Evolutionary conservation across 2,329 filamentous ascomycete species (phyloP), one percentile per base, ranked within the genome.

Genomic region (Fonsecaea pugnacius): DNA sequence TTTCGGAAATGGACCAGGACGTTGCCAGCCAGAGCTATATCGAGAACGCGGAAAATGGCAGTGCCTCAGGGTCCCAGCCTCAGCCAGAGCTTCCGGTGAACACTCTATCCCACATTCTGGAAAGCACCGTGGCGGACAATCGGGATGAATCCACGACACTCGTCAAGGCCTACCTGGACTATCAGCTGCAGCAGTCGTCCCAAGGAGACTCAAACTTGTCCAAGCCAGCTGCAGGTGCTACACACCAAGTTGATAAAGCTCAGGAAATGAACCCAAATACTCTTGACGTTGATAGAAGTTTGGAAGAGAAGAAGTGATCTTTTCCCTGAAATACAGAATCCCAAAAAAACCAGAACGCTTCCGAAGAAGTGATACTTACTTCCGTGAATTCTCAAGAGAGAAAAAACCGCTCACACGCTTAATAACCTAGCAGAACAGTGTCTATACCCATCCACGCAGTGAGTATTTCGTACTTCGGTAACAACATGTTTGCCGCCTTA

Each of bases 121-220:
- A 48, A n/a, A 27, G 24, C 18, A 24, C 30, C 1, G 35, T 16
- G 14, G 21, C 35, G 3, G 40, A 58, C 6, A 33, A 32, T 30
- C 18, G 35, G 12, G 38, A 50, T 24, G 36, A 30, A 51, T 32
- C 61, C 14, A 54, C 33, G 18, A 48, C 35, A 9, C 30, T 59
- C 6, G 61, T 63, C n/a, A 50, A 58, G 4, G 55, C 55, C n/a
- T 63, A 63, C 16, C 61, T 63, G 24, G 10, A 59, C 3, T 50
- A 63, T n/a, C 61, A 63, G 24, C 33, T 52, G 30, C 50, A 36
- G n/a, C 38, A 9, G 12, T 40, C 36, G 6, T 36, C 61, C 1
- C 35, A 50, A 27, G 61, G 55, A 21, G 48, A 40, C 40, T 21
- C n/a, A 24, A 12, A 18, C 32, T 46, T 35, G 2, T 14, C 24